These are phyloP conservation scores for Salix exigua DNA, from an alignment of 345 rosid species.

Conservation along the genomic window DNA sequence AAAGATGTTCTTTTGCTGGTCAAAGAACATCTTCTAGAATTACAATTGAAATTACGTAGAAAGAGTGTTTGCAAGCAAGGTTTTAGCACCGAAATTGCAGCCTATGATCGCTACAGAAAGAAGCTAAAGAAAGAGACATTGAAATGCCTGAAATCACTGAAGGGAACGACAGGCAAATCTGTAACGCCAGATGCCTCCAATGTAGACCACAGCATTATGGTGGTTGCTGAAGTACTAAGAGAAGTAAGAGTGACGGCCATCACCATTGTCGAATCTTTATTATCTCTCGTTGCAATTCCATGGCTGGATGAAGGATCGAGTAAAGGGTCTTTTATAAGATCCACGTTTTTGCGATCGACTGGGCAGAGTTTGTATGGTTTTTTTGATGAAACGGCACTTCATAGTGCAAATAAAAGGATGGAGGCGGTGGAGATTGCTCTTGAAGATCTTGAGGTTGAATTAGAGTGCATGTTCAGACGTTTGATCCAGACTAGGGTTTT, in stretches of 20 bases:
- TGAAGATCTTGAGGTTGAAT: constrained; percentile 60
- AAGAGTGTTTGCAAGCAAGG: constrained; percentile 30
- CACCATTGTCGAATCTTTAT: constrained; percentile 54
- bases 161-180: constrained; percentile 35
- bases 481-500: constrained; percentile 78
- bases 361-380: constrained; percentile 29
- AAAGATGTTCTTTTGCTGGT: constrained; percentile 57
- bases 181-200: constrained; percentile 16
- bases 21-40: constrained; percentile 55
- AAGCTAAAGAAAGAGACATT: constrained; percentile 66
- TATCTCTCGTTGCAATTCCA: constrained; percentile 57
- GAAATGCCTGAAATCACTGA: constrained; percentile 52
- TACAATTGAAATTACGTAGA: constrained; percentile 47
- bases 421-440: constrained; percentile 68
- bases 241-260: constrained; percentile 54
- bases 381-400: constrained; percentile 50
- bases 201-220: constrained; percentile 30
- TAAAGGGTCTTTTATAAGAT: constrained; percentile 37
- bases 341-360: constrained; percentile 37
- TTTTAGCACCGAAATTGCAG: constrained; percentile 40
- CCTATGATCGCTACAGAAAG: constrained; percentile 48
- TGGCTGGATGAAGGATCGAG: constrained; percentile 55
- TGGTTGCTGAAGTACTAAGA: constrained; percentile 50
- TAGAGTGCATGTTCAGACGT: constrained; percentile 61
- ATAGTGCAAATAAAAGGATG: constrained; percentile 59